Base-by-base conservation (phyloP, 768 basidiomycete genomes). In the Rhodotorula babjevae region DNA sequence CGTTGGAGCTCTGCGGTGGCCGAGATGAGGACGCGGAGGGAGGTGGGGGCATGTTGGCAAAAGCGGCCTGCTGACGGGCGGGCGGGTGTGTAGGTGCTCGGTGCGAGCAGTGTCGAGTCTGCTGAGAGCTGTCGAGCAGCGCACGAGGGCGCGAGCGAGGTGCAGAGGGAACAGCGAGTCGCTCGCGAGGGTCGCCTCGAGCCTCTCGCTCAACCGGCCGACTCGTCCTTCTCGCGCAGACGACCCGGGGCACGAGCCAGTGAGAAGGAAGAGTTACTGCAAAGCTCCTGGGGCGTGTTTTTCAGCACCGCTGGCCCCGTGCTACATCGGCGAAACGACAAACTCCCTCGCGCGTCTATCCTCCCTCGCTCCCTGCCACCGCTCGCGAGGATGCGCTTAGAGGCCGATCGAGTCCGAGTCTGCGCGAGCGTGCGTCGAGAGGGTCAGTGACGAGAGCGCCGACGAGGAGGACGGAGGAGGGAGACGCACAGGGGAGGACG, bases 401-500 rank as follows among this genome's bases (percentile, higher is more conserved):
- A 78, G 63, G 47, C 76, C 76, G 49, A 79, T 65, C 44, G 76
- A 61, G 63, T 79, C 78, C 60, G 77, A 67, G 73, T 76, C 74
- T 75, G 68, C 9, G 23, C 25, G 11, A 21, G 18, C 36, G 9
- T 5, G 4, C 5, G 15, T 33, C 11, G 12, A 14, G n/a, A 9
- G 42, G 18, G 40, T 18, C n/a, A 42, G 47, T 29, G 8, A 9
- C 21, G 36, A 23, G 6, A 0, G 12, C 8, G 19, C 29, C 0
- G 31, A 11, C 14, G 42, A 52, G 0, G 1, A 16, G 6, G 15
- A 47, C 1, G 25, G 31, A 56, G 14, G 42, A 42, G 8, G 18
- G 11, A 9, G 23, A 60, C 61, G 47, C 47, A 75, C 74, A 76
- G 49, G 96, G 95, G 61, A 98, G 85, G 44, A 85, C 79, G 77